phyloP scores from a whole-genome alignment of 441 rosid species.

The Erodium moschatum region DNA sequence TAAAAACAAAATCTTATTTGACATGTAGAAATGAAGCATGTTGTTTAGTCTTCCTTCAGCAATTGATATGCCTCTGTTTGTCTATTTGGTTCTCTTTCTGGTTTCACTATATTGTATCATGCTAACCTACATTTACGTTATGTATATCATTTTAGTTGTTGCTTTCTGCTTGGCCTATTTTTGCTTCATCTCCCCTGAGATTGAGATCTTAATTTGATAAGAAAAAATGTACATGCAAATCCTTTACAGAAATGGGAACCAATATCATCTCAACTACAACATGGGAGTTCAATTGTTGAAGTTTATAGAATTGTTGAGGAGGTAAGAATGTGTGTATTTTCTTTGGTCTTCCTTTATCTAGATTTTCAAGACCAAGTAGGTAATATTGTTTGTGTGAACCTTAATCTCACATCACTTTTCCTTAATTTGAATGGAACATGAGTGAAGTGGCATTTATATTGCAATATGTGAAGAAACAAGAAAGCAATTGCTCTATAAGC shows the following conservation, averaged over 20 bases:
- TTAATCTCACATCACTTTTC: neutral
- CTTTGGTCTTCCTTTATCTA: neutral
- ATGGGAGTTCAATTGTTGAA: slow-evolving; percentile 92
- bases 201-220: slow-evolving; percentile 11
- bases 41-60: neutral
- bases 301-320: slow-evolving; percentile 93
- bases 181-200: neutral
- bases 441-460: neutral
- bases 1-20: neutral
- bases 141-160: neutral
- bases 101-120: neutral
- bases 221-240: slow-evolving; percentile 1
- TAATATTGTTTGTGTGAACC: neutral
- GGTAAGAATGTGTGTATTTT: slow-evolving; percentile 34
- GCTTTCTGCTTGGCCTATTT: neutral
- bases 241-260: slow-evolving; percentile 76
- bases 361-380: slow-evolving; percentile 1
- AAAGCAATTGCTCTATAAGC: neutral
- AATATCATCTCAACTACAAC: slow-evolving; percentile 88
- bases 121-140: neutral
- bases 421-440: neutral
- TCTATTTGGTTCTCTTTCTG: neutral
- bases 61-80: neutral
- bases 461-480: neutral
- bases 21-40: neutral